phyloP scores from a whole-genome alignment of 1,284 basidiomycete species.

The Rhodotorula sp. region DNA sequence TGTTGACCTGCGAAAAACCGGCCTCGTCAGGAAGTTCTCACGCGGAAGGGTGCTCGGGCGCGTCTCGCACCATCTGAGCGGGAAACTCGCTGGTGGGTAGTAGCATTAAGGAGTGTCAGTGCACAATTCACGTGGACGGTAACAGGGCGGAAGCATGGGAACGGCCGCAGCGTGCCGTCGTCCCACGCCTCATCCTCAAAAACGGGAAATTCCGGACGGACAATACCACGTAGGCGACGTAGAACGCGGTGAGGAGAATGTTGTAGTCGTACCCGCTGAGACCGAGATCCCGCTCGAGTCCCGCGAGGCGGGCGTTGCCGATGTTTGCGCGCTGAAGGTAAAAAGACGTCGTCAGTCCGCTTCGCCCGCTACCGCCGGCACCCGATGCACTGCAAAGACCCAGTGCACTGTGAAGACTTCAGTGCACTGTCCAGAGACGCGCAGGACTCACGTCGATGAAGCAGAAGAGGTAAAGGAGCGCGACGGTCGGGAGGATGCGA shows the following conservation, averaged over 20 bases:
- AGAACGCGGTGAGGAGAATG: constrained; percentile 53
- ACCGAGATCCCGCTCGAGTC: constrained; percentile 59
- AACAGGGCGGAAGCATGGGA: too few species aligned
- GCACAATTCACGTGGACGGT: too few species aligned
- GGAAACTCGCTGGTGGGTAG: constrained; percentile 62
- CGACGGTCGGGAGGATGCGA: constrained; percentile 32
- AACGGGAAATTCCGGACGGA: too few species aligned
- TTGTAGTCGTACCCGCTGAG: constrained; percentile 61
- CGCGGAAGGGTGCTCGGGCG: constrained; percentile 42
- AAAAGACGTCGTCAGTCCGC: background rate
- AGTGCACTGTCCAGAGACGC: too few species aligned
- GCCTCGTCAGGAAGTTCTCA: background rate
- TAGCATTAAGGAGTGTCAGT: too few species aligned
- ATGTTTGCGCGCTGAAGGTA: constrained; percentile 30
- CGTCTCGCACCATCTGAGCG: constrained; percentile 60
- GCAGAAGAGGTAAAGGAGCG: constrained; percentile 39
- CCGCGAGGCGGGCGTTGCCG: constrained; percentile 62
- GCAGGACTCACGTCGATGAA: constrained; percentile 31
- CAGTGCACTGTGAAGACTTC: too few species aligned
- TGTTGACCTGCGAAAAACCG: background rate
- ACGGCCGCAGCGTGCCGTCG: too few species aligned
- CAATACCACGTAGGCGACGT: too few species aligned
- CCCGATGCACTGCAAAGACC: too few species aligned
- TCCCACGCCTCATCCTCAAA: too few species aligned
- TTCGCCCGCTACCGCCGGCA: too few species aligned